Conservation (phyloP, 163 green algal species). For the Scenedesmus sp. region DNA sequence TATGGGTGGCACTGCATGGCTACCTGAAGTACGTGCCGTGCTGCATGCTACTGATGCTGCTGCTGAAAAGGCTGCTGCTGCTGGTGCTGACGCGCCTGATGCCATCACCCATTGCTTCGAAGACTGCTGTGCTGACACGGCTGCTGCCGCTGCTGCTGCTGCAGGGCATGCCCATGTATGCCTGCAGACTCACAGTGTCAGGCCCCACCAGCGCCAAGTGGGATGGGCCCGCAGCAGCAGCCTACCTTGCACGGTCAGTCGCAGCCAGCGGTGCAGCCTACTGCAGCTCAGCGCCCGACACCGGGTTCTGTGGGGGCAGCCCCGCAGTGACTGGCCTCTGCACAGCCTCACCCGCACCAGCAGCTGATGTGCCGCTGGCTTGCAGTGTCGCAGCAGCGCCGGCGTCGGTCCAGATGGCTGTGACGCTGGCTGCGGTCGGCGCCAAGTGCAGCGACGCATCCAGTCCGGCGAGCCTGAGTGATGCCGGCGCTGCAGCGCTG, state of each 20-base stretch:
- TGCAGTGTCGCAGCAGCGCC: background rate
- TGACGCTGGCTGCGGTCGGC: background rate
- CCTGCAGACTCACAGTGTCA: background rate
- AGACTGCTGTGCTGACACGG: background rate
- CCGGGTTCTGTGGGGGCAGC: background rate
- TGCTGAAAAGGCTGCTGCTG: background rate
- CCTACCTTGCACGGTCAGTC: slow-evolving; percentile 10
- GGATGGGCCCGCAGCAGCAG: slow-evolving; percentile 3
- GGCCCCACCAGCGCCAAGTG: background rate
- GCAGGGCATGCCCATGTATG: slow-evolving; percentile 26
- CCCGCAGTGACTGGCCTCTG: background rate
- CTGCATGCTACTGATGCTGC: background rate
- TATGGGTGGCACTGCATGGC: too few species aligned
- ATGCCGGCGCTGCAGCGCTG: background rate
- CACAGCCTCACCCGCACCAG: slow-evolving; percentile 9
- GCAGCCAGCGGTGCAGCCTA: background rate
- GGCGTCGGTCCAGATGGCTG: background rate
- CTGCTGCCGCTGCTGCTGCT: slow-evolving; percentile 4
- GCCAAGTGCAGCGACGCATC: background rate
- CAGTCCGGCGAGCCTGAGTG: background rate
- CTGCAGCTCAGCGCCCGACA: background rate
- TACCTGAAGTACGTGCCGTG: too few species aligned
- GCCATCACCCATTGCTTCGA: background rate
- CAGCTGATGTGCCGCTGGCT: background rate
- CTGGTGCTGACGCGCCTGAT: background rate